These are phyloP conservation scores for Tylopilus vinaceipallidus DNA, from an alignment of 768 basidiomycete genomes.

Conservation along the genomic window DNA sequence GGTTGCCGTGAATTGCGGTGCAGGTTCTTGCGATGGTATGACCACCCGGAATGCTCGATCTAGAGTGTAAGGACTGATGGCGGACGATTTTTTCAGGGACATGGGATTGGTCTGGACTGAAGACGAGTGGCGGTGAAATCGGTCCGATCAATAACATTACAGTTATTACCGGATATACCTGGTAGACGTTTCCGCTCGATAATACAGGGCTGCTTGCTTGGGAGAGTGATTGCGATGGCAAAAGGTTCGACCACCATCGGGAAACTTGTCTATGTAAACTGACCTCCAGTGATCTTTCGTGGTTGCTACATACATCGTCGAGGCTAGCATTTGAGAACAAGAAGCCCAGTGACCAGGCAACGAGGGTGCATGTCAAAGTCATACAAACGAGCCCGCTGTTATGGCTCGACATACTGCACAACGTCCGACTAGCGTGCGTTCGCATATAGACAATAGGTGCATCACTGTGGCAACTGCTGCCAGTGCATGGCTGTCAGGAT, in stretches of 20 bases:
- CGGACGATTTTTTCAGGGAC: background rate
- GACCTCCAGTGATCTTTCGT: too few relatives aligned
- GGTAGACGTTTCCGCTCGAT: constrained; percentile 3
- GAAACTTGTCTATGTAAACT: background rate
- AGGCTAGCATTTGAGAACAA: too few relatives aligned
- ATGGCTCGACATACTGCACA: too few relatives aligned
- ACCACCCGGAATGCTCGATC: background rate
- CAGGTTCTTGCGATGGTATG: constrained; percentile 47
- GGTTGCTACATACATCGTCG: too few relatives aligned
- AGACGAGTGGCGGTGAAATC: constrained; percentile 41
- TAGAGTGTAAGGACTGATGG: background rate
- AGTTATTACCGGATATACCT: constrained; percentile 38
- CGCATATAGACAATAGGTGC: too few relatives aligned
- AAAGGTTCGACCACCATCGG: background rate
- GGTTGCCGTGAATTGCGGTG: constrained; percentile 59
- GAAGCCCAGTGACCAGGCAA: too few relatives aligned
- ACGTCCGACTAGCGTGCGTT: too few relatives aligned
- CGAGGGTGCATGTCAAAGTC: too few relatives aligned
- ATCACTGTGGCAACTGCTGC: too few relatives aligned
- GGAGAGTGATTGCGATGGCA: background rate
- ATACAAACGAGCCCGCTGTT: too few relatives aligned
- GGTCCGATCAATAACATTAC: constrained; percentile 36
- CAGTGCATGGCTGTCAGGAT: too few relatives aligned
- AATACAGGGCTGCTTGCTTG: background rate
- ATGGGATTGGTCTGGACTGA: constrained; percentile 54